Conservation (phyloP, 2,329 filamentous ascomycete species). For the Colletotrichum liriopes region DNA sequence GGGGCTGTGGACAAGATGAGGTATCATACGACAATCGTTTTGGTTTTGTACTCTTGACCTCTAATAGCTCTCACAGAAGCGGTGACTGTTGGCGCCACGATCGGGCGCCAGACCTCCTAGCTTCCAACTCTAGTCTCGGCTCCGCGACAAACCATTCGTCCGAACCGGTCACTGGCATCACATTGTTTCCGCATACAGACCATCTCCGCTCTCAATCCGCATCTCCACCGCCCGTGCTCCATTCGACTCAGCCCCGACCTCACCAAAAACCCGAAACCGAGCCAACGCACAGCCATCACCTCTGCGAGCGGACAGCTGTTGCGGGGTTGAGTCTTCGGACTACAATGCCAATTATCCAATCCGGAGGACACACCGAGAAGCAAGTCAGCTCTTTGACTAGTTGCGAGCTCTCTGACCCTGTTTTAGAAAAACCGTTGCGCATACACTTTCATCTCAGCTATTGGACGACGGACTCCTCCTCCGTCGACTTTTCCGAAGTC, state of each 20-base stretch:
- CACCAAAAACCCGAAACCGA: slow-evolving; percentile 19
- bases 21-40: not conserved
- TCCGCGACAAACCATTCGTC: slow-evolving; percentile 28
- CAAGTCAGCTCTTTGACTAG: slow-evolving; percentile 17
- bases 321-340: not conserved
- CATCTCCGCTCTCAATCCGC: slow-evolving; percentile 12
- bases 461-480: slow-evolving; percentile 3
- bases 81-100: slow-evolving; percentile 6
- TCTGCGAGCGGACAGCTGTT: slow-evolving; percentile 11
- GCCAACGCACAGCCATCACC: not conserved
- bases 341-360: not conserved
- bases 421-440: slow-evolving; percentile 34
- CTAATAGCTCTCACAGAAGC: not conserved
- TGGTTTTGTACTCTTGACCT: not conserved
- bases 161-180: slow-evolving; percentile 28
- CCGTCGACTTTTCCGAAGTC: not conserved
- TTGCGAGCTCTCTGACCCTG: slow-evolving; percentile 20
- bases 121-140: slow-evolving; percentile 17
- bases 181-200: slow-evolving; percentile 7
- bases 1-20: not conserved
- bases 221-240: slow-evolving; percentile 11
- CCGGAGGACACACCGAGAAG: not conserved
- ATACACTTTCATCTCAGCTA: slow-evolving; percentile 12
- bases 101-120: not conserved
- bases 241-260: not conserved